Conservation (phyloP, 2,329 filamentous ascomycete genomes). For the Fusarium sp. region DNA sequence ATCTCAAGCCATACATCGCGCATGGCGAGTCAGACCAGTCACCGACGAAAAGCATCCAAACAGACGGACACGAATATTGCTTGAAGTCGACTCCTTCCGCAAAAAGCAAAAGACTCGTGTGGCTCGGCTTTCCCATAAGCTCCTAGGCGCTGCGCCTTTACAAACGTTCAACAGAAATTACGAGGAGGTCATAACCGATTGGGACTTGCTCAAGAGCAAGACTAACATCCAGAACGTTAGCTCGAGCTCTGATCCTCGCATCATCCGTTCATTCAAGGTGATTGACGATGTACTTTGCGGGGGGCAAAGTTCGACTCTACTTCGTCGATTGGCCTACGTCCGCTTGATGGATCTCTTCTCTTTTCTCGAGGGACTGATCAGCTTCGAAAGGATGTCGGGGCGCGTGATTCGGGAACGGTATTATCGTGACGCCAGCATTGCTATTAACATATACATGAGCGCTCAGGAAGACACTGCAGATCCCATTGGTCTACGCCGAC, state of each 20-base stretch:
- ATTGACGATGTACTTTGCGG: neutral
- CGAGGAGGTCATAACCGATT: neutral
- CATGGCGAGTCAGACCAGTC: neutral
- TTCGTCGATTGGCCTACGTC: neutral
- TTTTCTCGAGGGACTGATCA: neutral
- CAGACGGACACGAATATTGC: neutral
- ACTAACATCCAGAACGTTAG: neutral
- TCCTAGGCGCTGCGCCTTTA: neutral
- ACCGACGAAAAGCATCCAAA: neutral
- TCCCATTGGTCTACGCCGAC: neutral
- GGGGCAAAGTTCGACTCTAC: neutral
- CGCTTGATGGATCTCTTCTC: neutral
- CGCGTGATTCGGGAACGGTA: neutral
- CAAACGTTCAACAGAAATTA: neutral
- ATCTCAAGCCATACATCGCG: neutral
- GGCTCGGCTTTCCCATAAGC: neutral
- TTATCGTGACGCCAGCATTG: neutral
- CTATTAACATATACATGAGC: neutral
- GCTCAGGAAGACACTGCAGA: neutral
- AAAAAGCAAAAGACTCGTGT: neutral
- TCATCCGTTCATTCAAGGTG: neutral
- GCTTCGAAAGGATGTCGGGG: neutral
- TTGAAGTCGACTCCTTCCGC: neutral
- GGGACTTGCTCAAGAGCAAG: neutral
- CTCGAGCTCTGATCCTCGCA: neutral